Conservation (phyloP, 2,329 filamentous ascomycete genomes). For the Bipolaris gigantea region DNA sequence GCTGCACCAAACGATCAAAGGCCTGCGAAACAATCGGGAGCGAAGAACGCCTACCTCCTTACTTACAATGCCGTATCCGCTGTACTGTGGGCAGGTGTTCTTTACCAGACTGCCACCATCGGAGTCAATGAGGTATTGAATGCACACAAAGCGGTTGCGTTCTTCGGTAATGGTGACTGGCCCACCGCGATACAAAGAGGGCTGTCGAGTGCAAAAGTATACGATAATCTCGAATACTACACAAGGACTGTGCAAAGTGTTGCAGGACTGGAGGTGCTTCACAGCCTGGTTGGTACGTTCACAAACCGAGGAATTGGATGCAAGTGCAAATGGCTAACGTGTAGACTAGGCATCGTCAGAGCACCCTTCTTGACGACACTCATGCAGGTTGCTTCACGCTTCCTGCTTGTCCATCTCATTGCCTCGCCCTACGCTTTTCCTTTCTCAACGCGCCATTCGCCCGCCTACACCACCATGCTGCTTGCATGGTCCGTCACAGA, state of each 20-base stretch:
- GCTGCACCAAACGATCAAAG: conserved; percentile 8
- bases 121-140: conserved; percentile 28
- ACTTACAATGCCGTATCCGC: conserved; percentile 82
- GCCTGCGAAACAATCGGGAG: conserved; percentile 2
- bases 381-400: conserved; percentile 86
- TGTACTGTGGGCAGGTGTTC: conserved; percentile 75
- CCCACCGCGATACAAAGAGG: conserved; percentile 15
- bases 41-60: conserved; percentile 65
- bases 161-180: conserved; percentile 16
- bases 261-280: conserved; percentile 79
- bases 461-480: conserved; percentile 76
- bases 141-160: conserved; percentile 16
- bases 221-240: conserved; percentile 65
- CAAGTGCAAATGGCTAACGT: neutral
- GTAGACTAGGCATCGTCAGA: conserved; percentile 72
- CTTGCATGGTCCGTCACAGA: conserved; percentile 88
- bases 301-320: no score
- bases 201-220: conserved; percentile 54
- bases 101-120: conserved; percentile 67
- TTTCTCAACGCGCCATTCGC: conserved; percentile 57
- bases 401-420: conserved; percentile 87
- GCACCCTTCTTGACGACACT: conserved; percentile 81
- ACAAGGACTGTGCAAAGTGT: conserved; percentile 81
- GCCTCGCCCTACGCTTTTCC: conserved; percentile 68
- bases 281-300: conserved; percentile 71